These are phyloP conservation scores for Fragaria ananassa DNA, from an alignment of 306 rosid genomes.

Conservation along the genomic window DNA sequence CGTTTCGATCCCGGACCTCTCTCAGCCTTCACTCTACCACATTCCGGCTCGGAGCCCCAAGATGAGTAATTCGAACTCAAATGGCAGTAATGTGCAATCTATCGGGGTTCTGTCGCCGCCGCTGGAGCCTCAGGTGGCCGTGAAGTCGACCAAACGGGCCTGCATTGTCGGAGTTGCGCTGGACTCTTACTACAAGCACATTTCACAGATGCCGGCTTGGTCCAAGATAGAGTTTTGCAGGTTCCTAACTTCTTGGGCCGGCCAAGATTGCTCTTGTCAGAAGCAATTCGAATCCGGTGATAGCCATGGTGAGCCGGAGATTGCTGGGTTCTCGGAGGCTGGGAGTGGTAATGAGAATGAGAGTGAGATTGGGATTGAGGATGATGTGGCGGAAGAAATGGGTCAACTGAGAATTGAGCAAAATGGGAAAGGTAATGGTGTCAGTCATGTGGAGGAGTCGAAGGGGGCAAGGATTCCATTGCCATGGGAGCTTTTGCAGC, in stretches of 20 bases:
- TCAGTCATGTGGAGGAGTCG: constrained; percentile 18
- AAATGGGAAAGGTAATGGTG: constrained; percentile 15
- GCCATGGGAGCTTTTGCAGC: constrained; percentile 97
- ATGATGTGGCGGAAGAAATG: constrained; percentile 40
- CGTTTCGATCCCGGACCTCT: constrained; percentile 81
- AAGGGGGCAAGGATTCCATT: constrained; percentile 71
- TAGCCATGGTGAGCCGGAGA: neutral
- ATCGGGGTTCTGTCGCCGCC: constrained; percentile 69
- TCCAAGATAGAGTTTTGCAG: constrained; percentile 80
- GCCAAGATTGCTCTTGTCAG: constrained; percentile 69
- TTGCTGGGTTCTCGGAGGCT: constrained; percentile 29
- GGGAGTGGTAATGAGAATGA: constrained; percentile 37
- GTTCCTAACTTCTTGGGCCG: constrained; percentile 76
- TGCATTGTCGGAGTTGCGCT: constrained; percentile 75
- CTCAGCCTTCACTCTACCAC: constrained; percentile 84
- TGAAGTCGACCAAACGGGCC: constrained; percentile 87
- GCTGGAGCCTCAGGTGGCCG: constrained; percentile 71
- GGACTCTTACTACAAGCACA: constrained; percentile 79
- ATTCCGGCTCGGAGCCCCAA: constrained; percentile 39
- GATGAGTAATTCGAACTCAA: neutral
- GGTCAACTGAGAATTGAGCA: constrained; percentile 44
- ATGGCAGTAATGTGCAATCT: constrained; percentile 26
- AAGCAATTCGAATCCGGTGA: constrained; percentile 36
- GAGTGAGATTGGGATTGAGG: constrained; percentile 31
- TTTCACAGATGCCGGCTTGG: constrained; percentile 96